Base-by-base conservation (phyloP, 2,329 filamentous ascomycete genomes). In the Curvularia hawaiiensis region DNA sequence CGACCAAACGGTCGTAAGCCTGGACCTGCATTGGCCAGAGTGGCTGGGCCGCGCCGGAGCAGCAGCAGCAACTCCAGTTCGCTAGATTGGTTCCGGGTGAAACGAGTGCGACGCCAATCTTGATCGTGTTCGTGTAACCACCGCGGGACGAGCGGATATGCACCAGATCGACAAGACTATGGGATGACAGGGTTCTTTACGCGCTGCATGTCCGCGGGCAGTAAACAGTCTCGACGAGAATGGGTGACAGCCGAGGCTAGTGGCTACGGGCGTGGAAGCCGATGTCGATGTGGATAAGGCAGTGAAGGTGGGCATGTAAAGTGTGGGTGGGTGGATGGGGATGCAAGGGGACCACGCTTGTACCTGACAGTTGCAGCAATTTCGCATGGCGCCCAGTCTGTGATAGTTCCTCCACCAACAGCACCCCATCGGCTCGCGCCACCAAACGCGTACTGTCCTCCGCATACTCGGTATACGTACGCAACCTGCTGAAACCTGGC, bases 341-440 rank as follows among this genome's bases (percentile, higher is more conserved):
- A 30, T 12, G 10, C 10, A 44, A 28, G 40, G 54, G 28, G 24
- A 43, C 53, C 51, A 50, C 56, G 52, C 30, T 14, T 26, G 46
- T 38, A 38, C 46, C 46, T 48, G 46, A 30, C 43, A 26, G 26
- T 20, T 46, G 30, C 44, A 49, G 35, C 47, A 53, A 62, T 62
- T 56, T 59, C 31, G 45, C 58, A 10, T 48, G 28, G 22, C 60
- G 56, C 62, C 57, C 51, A 55, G 50, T 43, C 54, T 48, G 24
- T n/a, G n/a, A n/a, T 26, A 18, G 48, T 20, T 46, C 28, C 20
- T 50, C 41, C 22, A 33, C 16, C 30, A 38, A 16, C 41, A 28
- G n/a, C 35, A 50, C 48, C 20, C 3, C 26, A 4, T n/a, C 44
- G n/a, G 14, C 43, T 31, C 44, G 28, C n/a, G 12, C 33, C 30